These are phyloP conservation scores for Peronospora tabacina DNA, from an alignment of 352 stramenopile genomes.

Conservation along the genomic window DNA sequence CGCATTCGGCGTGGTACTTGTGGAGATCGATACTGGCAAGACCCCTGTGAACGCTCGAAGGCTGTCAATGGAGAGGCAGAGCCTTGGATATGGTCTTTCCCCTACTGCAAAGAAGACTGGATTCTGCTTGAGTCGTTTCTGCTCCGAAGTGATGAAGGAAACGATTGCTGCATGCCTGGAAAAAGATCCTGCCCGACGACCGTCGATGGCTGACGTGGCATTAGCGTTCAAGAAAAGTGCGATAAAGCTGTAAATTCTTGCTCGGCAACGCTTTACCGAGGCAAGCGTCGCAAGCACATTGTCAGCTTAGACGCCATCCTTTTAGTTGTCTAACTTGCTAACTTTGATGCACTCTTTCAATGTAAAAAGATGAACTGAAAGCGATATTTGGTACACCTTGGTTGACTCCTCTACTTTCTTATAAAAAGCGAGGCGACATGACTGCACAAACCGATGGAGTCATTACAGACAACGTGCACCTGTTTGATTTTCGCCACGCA, in stretches of 20 bases:
- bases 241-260: slow-evolving; percentile 38
- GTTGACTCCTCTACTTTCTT: background rate
- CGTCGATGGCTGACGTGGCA: slow-evolving; percentile 55
- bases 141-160: slow-evolving; percentile 57
- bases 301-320: slow-evolving; percentile 1
- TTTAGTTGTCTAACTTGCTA: slow-evolving; percentile 11
- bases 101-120: slow-evolving; percentile 39
- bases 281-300: background rate
- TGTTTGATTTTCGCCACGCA: background rate
- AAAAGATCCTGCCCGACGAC: slow-evolving; percentile 38
- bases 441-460: too few species aligned
- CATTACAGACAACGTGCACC: too few species aligned
- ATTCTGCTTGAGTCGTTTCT: slow-evolving; percentile 47
- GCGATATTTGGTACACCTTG: background rate
- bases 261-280: background rate
- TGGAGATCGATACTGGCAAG: slow-evolving; percentile 67
- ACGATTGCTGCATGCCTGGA: slow-evolving; percentile 57
- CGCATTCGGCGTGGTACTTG: slow-evolving; percentile 68
- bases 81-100: slow-evolving; percentile 27
- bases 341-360: background rate
- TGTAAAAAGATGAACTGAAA: background rate
- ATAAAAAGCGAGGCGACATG: too few species aligned
- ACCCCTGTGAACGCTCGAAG: slow-evolving; percentile 54
- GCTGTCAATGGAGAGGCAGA: slow-evolving; percentile 28
- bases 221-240: slow-evolving; percentile 52